Base-by-base conservation (phyloP, 305 asterid genomes). In the Solanum chacoense region DNA sequence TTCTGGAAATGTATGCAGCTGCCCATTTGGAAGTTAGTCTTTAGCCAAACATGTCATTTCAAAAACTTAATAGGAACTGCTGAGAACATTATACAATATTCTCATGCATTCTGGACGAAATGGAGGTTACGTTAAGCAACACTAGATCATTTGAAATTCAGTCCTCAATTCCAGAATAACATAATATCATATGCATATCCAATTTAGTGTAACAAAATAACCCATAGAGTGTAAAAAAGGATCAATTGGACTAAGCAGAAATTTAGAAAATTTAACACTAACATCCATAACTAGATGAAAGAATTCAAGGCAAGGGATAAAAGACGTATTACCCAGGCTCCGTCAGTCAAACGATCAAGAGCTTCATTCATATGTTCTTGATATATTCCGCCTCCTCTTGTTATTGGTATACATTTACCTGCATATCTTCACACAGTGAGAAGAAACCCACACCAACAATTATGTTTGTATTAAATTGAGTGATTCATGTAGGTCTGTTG, bases 331-430 rank as follows among this genome's bases (percentile, higher is more conserved):
- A 98, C 99, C 99, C 99, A 98, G 84, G 92, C 98, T 91, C 99
- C 99, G 79, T 93, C 93, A 88, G 89, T 90, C 94, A 98, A 91
- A 85, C 95, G 95, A 78, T 94, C 98, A 90, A 96, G 96, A 89
- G 98, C 98, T 93, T 98, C 99, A 81, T 93, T 93, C 99, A 96
- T 98, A 94, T 95, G 98, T 88, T 96, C 97, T 91, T 98, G 99
- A 92, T 96, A 95, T 87, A 98, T 98, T 86, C 99, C 98, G 84
- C 97, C 98, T n/a, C 99, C 99, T 88, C 99, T 94, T 89, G 91
- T 95, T 89, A 98, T 93, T 63, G 99, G 99, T 91, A 98, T 98
- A 91, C 99, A 98, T 92, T 98, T 98, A 89, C 99, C 99, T 98
- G 97, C 91, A 89, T 85, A 88, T 24, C 40, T 83, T 78, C 79